phyloP scores from a whole-genome alignment of 2,329 filamentous ascomycete species.

The Arthrobotrys megalospora region DNA sequence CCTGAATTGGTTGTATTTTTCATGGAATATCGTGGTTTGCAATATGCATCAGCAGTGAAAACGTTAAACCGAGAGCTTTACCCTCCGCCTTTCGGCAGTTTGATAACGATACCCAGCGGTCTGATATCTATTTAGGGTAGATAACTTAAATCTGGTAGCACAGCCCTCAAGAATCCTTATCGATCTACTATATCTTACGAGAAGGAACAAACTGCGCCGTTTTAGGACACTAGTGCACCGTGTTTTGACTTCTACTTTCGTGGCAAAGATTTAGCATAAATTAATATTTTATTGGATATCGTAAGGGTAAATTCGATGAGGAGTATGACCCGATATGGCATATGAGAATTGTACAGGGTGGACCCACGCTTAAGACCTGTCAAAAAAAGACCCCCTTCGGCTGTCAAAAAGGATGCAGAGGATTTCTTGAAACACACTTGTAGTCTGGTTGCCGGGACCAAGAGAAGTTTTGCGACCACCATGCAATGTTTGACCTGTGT shows the following conservation, averaged over 20 bases:
- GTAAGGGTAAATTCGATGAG: slow-evolving; percentile 41
- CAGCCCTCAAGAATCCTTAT: slow-evolving; percentile 41
- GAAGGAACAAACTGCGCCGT: background rate
- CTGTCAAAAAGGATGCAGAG: slow-evolving; percentile 20
- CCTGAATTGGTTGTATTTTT: slow-evolving; percentile 1
- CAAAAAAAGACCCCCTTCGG: background rate
- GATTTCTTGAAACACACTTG: slow-evolving; percentile 37
- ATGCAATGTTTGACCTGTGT: slow-evolving; percentile 51
- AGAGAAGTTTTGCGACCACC: background rate
- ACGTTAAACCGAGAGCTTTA: background rate
- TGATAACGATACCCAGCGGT: slow-evolving; percentile 1
- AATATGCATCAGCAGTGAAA: slow-evolving; percentile 1
- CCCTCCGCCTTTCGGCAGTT: slow-evolving; percentile 20
- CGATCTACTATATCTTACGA: slow-evolving; percentile 10
- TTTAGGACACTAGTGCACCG: slow-evolving; percentile 5
- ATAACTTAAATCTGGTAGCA: slow-evolving; percentile 46
- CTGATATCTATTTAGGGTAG: slow-evolving; percentile 47
- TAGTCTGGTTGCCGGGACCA: slow-evolving; percentile 40
- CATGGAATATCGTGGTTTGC: slow-evolving; percentile 3
- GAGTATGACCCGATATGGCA: slow-evolving; percentile 16
- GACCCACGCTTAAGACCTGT: slow-evolving; percentile 13
- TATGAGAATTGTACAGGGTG: slow-evolving; percentile 7
- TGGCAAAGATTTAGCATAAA: slow-evolving; percentile 51
- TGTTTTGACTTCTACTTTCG: slow-evolving; percentile 3
- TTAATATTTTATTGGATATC: slow-evolving; percentile 9